Evolutionary conservation across 257 asterid genomes (phyloP).

Genomic region (Asclepias syriaca): DNA sequence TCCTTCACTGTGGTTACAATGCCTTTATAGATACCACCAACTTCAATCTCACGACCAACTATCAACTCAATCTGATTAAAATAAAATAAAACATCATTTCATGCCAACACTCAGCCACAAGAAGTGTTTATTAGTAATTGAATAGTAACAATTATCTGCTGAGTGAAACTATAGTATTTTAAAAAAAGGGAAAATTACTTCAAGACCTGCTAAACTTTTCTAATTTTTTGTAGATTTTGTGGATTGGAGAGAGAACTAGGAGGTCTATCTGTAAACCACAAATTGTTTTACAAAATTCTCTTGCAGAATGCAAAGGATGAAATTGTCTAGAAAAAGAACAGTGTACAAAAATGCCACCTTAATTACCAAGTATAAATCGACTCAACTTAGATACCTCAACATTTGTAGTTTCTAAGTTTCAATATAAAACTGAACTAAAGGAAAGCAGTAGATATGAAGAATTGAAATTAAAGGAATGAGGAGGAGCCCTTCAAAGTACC

Average conservation of each 20-base stretch:
- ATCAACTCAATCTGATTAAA: conserved; percentile 62
- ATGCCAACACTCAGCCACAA: not conserved
- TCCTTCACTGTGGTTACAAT: conserved; percentile 72
- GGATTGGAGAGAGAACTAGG: not conserved
- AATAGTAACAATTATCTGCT: not conserved
- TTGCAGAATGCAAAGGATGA: not conserved
- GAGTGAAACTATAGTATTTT: not conserved
- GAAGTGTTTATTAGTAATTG: not conserved
- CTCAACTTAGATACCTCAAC: not conserved
- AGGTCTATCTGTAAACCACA: not conserved
- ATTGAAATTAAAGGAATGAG: not conserved
- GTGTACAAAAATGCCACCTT: not conserved
- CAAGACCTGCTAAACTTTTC: not conserved
- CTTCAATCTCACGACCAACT: conserved; percentile 82
- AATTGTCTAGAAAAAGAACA: not conserved
- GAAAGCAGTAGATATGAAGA: not conserved
- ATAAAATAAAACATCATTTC: conserved; percentile 13
- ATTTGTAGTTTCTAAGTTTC: not conserved
- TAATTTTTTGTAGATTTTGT: not conserved
- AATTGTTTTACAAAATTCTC: not conserved
- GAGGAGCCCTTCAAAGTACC: conserved; percentile 31
- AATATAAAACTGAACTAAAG: not conserved
- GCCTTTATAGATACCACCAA: conserved; percentile 85
- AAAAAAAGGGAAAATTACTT: too few species aligned
- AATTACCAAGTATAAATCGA: not conserved